Evolutionary conservation across 2,329 filamentous ascomycete species (phyloP), one percentile per base, ranked within the genome.

Genomic region (Daldinia eschscholtzii): DNA sequence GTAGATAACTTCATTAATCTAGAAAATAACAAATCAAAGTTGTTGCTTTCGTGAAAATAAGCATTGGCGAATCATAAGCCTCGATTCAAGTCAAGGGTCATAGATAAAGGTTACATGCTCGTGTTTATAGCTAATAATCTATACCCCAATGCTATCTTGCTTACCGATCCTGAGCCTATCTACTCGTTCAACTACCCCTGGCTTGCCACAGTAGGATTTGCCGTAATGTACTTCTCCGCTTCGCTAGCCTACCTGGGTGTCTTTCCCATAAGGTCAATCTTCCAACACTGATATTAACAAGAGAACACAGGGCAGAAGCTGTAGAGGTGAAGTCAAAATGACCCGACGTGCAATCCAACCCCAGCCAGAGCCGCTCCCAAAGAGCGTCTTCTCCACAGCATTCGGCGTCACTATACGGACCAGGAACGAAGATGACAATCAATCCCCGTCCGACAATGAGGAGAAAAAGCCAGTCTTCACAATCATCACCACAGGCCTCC

Each of bases 401-500:
- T 73, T 79, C 48, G 78, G 78, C 48, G 72, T 77, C 26, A 56
- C 73, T 1, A 67, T 80, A 7, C 72, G 67, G 33, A 64, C 73
- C 9, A 69, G 63, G 23, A 64, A 62, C 13, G 68, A 75, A 61
- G 63, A 68, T 26, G 41, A 72, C 56, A 53, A 50, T 41, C 18
- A 20, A 44, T 15, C 30, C 41, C 63, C 28, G 59, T 30, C 12
- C 7, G 13, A 33, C 0, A 23, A 59, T 20, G 6, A 28, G 20
- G 37, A 39, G 1, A 78, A 75, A 46, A 80, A 80, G 57, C 73
- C 64, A n/a, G 37, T 62, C 1, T 78, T 75, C 70, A 80, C 75
- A 37, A 77, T 82, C 70, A 74, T 82, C 67, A 76, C 73, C 39
- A 70, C 81, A 9, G 65, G 69, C 2, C 65, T 81, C 0, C 71